phyloP scores from a whole-genome alignment of 2,329 filamentous ascomycete species.

The Diaporthe ampelina region DNA sequence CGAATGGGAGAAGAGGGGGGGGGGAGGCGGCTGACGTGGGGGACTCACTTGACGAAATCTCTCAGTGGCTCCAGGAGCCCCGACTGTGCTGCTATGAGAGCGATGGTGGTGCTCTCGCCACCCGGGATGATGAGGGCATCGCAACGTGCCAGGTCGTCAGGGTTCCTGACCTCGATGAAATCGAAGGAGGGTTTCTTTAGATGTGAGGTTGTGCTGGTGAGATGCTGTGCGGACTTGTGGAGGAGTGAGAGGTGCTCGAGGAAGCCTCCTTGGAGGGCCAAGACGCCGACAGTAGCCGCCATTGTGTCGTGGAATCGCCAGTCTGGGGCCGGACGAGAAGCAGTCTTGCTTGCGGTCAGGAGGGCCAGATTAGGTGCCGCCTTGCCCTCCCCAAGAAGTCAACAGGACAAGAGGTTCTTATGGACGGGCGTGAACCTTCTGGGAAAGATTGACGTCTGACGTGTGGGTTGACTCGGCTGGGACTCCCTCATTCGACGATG shows the following conservation, averaged over 20 bases:
- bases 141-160: conserved; percentile 77
- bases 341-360: neutral
- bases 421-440: neutral
- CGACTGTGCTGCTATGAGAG: conserved; percentile 85
- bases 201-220: conserved; percentile 51
- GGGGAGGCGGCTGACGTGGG: neutral
- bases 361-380: neutral
- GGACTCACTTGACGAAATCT: conserved; percentile 87
- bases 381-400: neutral
- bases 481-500: neutral
- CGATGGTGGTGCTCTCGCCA: conserved; percentile 95
- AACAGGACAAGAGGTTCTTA: neutral
- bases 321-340: neutral
- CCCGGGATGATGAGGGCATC: conserved; percentile 91
- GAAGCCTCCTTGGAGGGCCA: conserved; percentile 93
- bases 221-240: conserved; percentile 71
- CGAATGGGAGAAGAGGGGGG: neutral
- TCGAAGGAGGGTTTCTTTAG: conserved; percentile 58
- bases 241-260: conserved; percentile 87
- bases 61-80: conserved; percentile 86
- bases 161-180: conserved; percentile 86
- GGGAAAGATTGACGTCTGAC: conserved; percentile 4
- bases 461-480: conserved; percentile 8
- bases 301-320: conserved; percentile 40
- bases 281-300: conserved; percentile 69